Evolutionary conservation across 495 filamentous ascomycete genomes (phyloP).

Genomic region (Lepidopterella palustris): DNA sequence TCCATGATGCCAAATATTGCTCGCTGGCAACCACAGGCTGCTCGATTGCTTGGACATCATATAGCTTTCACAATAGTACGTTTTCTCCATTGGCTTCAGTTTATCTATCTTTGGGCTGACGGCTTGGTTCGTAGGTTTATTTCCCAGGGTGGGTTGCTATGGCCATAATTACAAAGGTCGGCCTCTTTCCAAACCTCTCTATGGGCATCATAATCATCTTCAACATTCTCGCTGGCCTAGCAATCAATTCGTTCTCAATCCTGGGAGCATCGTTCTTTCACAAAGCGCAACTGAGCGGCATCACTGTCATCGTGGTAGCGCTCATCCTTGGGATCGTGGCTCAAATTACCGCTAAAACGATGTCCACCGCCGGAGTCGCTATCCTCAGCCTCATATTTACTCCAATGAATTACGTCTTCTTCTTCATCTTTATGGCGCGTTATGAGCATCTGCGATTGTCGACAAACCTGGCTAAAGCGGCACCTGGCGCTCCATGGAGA

Average conservation of each 20-base stretch:
- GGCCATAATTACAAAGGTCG: constrained; percentile 52
- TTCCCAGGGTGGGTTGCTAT: constrained; percentile 63
- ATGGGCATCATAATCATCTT: constrained; percentile 55
- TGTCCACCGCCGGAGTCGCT: constrained; percentile 50
- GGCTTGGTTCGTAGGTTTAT: constrained; percentile 43
- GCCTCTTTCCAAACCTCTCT: constrained; percentile 57
- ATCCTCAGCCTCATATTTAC: constrained; percentile 65
- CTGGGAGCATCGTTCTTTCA: constrained; percentile 68
- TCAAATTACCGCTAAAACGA: constrained; percentile 51
- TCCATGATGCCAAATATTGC: constrained; percentile 68
- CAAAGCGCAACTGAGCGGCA: constrained; percentile 70
- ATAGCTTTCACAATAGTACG: constrained; percentile 52
- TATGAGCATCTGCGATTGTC: constrained; percentile 52
- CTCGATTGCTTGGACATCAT: constrained; percentile 60
- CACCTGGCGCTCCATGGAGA: constrained; percentile 55
- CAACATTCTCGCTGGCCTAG: constrained; percentile 56
- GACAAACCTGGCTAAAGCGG: constrained; percentile 49
- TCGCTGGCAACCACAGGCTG: constrained; percentile 61
- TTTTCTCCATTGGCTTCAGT: background rate
- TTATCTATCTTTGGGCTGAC: background rate
- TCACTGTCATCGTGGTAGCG: constrained; percentile 56
- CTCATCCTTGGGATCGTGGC: constrained; percentile 62
- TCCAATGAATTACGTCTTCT: constrained; percentile 71
- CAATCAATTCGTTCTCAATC: constrained; percentile 62
- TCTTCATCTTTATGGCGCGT: constrained; percentile 60